Base-by-base conservation (phyloP, 345 rosid species). In the Cardiospermum halicacabum region DNA sequence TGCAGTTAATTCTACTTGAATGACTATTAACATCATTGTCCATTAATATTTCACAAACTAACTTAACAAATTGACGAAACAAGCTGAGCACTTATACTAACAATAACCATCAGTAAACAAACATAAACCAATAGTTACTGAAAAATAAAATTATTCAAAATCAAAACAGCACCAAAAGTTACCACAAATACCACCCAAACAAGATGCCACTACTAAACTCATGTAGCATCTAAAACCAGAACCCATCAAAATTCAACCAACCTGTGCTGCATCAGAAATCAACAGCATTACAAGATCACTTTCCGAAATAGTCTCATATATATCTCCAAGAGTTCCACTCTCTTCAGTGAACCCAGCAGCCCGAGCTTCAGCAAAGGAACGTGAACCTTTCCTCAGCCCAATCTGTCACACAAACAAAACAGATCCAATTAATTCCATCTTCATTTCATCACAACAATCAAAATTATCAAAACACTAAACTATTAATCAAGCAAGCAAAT, bases 201-300 rank as follows among this genome's bases (percentile, higher is more conserved):
- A 32, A 22, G 37, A 25, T 11, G 19, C 27, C 12, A 37, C 10
- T 58, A 34, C 6, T 2, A 37, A 22, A 21, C 22, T 5, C 25
- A 12, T 19, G 15, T 37, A 12, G 45, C 50, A 24, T 40, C 31
- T 4, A 39, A 19, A 37, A 1, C 42, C 15, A 11, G 36, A 37
- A 60, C 40, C 10, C 7, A n/a, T 24, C 15, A 48, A 49, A 26
- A 27, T 15, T 18, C 1, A 7, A 57, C 69, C 21, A 65, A 81
- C 85, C 80, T 75, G 82, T 9, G 85, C 80, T 11, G 85, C 72
- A 77, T 81, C 80, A 39, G 85, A 81, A 39, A 81, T 77, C 70
- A 81, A 66, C 16, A 81, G 39, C 60, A 77, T 25, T 10, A 81
- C 77, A 59, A 80, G 84, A 65, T 80, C 81, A 32, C 84, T 80